Base-by-base conservation (phyloP, 192 early-diverging fungal species). In the Coemansia sp. region DNA sequence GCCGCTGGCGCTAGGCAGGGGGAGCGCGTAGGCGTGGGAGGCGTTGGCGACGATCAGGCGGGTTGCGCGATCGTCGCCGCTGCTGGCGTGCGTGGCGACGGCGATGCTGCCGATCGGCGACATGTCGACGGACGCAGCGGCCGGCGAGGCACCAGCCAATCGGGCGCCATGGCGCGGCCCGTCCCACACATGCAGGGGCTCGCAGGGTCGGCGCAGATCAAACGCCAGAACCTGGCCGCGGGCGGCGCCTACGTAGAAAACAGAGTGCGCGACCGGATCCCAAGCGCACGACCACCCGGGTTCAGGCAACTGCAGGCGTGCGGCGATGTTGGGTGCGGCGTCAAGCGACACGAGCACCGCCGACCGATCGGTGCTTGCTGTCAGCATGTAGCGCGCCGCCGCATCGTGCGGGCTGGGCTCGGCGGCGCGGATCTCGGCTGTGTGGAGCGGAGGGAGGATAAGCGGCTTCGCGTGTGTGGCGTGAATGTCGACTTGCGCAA, bases 271-370 rank as follows among this genome's bases (percentile, higher is more conserved):
- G 12, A 9, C 9, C 2, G 69, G 33, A 34, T 81, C 73, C 78
- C 78, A 81, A 1, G 72, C 73, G n/a, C 78, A 81, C 46, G 78
- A 48, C 78, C 78, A 81, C 34, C 59, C 73, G 20, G 34, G 73
- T 8, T 55, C 69, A 1, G 59, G 51, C 12, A 69, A 52, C 21
- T 12, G 18, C 5, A 81, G 51, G 0, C 66, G 46, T 0, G 58
- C 62, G 0, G 69, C 69, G 7, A 81, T 16, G 21, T 45, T 67
- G 0, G 78, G 73, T 0, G 26, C 45, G 12, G 53, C 53, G 1
- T 65, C 72, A 38, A 80, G 45, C 14, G 67, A 34, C 2, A 56
- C 68, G 4, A 81, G 44, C 18, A 63, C 73, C 15, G 68, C 78
- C 3, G 73, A 69, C 41, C 71, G 65, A 55, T 81, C 78, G 26